A percentile compares a stretch with the other conserved stretches of the same genome.
Evolutionary conservation across 805 yeast genomes (phyloP).

Genomic region (Kluyveromyces dobzhanskii): DNA sequence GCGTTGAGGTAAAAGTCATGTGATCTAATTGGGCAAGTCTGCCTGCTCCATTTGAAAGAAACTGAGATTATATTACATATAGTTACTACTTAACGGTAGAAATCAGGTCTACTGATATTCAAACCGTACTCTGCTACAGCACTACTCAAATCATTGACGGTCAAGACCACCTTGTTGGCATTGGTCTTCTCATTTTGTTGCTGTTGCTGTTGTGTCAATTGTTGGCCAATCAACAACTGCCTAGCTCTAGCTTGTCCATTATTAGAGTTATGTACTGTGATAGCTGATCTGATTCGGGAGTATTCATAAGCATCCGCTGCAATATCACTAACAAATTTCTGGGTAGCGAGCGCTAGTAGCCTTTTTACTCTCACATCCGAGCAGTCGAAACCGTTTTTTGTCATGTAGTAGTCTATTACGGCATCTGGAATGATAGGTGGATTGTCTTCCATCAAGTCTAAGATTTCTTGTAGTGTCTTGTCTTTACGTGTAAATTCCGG

Average conservation of each 20-base stretch:
- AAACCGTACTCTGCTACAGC: slow-evolving; percentile 91
- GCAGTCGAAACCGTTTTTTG: slow-evolving; percentile 77
- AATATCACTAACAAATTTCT: slow-evolving; percentile 86
- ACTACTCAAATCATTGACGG: slow-evolving; percentile 87
- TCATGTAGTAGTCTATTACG: slow-evolving; percentile 84
- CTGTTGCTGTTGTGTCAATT: slow-evolving; percentile 31
- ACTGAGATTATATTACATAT: slow-evolving; percentile 2
- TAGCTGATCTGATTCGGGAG: slow-evolving; percentile 81
- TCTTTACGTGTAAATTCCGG: slow-evolving; percentile 72
- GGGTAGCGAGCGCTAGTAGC: slow-evolving; percentile 87
- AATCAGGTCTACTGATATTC: slow-evolving; percentile 86
- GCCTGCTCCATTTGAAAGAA: too few species aligned
- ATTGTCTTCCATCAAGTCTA: slow-evolving; percentile 85
- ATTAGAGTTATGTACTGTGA: slow-evolving; percentile 76
- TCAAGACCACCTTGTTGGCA: slow-evolving; percentile 71
- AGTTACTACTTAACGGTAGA: slow-evolving; percentile 53
- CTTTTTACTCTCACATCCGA: slow-evolving; percentile 73
- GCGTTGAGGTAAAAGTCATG: neutral
- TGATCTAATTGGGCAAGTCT: too few species aligned
- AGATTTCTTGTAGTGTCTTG: slow-evolving; percentile 72
- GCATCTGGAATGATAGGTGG: slow-evolving; percentile 97
- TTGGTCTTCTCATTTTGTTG: slow-evolving; percentile 35
- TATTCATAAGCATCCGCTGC: slow-evolving; percentile 97
- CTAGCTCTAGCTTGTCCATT: slow-evolving; percentile 83
- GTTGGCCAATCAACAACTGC: slow-evolving; percentile 62